Percentiles rank a stretch among this genome's conserved stretches.
Conservation (phyloP, 257 asterid genomes). For the Capsicum chinense region DNA sequence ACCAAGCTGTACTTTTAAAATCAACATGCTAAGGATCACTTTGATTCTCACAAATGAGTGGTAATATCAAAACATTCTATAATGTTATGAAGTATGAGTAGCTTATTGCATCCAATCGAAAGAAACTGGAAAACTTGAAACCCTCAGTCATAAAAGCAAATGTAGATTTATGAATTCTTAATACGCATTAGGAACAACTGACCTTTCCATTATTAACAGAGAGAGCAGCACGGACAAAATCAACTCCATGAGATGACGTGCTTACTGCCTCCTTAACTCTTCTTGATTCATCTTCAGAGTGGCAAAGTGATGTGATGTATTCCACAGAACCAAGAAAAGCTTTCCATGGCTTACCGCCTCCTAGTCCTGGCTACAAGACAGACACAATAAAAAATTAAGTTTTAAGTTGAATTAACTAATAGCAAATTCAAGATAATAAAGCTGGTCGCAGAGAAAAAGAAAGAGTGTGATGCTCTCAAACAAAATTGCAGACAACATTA, state of each 20-base stretch:
- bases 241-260: slow-evolving; percentile 75
- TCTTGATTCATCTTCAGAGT: slow-evolving; percentile 70
- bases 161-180: background rate
- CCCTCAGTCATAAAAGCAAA: background rate
- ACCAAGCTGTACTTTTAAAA: background rate
- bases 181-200: slow-evolving; percentile 12
- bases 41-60: slow-evolving; percentile 14
- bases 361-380: slow-evolving; percentile 80
- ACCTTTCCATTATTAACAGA: slow-evolving; percentile 80
- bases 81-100: background rate
- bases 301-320: slow-evolving; percentile 80
- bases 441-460: background rate
- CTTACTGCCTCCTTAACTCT: slow-evolving; percentile 73
- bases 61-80: background rate
- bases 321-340: slow-evolving; percentile 98
- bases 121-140: background rate
- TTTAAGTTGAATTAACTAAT: slow-evolving; percentile 18
- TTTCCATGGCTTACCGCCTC: slow-evolving; percentile 70
- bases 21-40: background rate
- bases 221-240: slow-evolving; percentile 92
- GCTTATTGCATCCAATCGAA: background rate
- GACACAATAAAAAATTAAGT: slow-evolving; percentile 33
- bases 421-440: background rate
- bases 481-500: slow-evolving; percentile 25
- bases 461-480: slow-evolving; percentile 8